Evolutionary conservation across 2,329 filamentous ascomycete species (phyloP).

Genomic region (Paecilomyces variotii): DNA sequence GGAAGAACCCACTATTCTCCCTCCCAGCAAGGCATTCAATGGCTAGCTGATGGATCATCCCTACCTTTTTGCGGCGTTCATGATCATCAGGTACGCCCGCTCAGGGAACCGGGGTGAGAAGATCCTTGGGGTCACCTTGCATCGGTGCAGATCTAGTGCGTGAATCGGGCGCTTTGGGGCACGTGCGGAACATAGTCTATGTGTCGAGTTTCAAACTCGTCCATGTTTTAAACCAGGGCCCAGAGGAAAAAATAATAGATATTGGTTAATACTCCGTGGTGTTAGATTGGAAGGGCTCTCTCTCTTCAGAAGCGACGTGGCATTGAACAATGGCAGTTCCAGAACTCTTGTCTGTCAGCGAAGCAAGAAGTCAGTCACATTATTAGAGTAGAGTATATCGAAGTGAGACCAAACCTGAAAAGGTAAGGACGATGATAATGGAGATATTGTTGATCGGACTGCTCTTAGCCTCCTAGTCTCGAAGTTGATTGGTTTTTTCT

Average conservation of each 20-base stretch:
- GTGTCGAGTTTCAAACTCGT: background rate
- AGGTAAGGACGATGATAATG: too few relatives aligned
- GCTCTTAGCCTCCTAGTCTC: too few relatives aligned
- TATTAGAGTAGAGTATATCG: too few relatives aligned
- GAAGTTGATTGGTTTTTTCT: too few relatives aligned
- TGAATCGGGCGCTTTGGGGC: background rate
- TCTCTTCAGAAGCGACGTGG: too few relatives aligned
- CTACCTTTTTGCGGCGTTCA: background rate
- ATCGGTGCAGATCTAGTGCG: background rate
- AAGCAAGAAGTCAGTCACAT: too few relatives aligned
- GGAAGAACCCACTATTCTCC: background rate
- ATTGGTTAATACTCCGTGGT: too few relatives aligned
- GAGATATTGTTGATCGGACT: too few relatives aligned
- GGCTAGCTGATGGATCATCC: background rate
- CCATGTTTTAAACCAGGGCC: background rate
- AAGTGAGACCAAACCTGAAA: too few relatives aligned
- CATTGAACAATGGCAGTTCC: too few relatives aligned
- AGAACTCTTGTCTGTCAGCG: too few relatives aligned
- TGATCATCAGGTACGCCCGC: background rate
- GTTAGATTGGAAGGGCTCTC: too few relatives aligned
- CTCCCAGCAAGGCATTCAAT: background rate
- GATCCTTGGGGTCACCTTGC: background rate
- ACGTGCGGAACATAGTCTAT: background rate
- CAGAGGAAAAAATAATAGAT: background rate
- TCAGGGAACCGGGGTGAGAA: background rate